A percentile compares a stretch with the other conserved stretches of the same genome.
Evolutionary conservation across 768 basidiomycete genomes (phyloP).

Genomic region (Mycena latifolia): DNA sequence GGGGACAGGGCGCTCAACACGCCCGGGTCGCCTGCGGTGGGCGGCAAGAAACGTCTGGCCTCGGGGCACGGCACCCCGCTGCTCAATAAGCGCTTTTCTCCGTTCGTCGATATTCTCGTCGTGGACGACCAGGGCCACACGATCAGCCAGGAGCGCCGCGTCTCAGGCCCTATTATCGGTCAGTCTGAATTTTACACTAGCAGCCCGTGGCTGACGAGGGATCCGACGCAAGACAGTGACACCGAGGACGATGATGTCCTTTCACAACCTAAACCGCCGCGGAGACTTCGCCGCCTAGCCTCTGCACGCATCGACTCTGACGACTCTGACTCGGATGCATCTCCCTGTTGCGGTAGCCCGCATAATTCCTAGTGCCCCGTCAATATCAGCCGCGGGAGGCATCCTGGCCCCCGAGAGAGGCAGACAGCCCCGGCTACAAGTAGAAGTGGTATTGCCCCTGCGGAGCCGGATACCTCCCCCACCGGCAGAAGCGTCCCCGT

Average conservation of each 20-base stretch:
- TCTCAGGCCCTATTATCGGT: slow-evolving; percentile 57
- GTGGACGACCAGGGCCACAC: slow-evolving; percentile 71
- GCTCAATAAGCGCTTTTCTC: slow-evolving; percentile 53
- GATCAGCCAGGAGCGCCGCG: slow-evolving; percentile 71
- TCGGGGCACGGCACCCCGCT: slow-evolving; percentile 43
- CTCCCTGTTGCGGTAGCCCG: neutral
- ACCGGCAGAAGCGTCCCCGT: no score
- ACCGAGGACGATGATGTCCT: slow-evolving; percentile 35
- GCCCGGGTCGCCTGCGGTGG: slow-evolving; percentile 48
- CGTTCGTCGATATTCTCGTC: slow-evolving; percentile 73
- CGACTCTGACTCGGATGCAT: slow-evolving; percentile 24
- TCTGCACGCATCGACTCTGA: slow-evolving; percentile 17
- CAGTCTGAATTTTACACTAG: slow-evolving; percentile 41
- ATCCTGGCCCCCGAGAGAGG: slow-evolving; percentile 3
- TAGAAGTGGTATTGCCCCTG: slow-evolving; percentile 60
- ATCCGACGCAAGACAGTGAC: slow-evolving; percentile 21
- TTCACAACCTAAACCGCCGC: slow-evolving; percentile 43
- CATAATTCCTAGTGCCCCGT: slow-evolving; percentile 11
- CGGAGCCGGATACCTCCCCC: slow-evolving; percentile 34
- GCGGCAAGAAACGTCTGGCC: slow-evolving; percentile 37
- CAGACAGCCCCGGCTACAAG: slow-evolving; percentile 37
- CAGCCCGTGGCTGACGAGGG: slow-evolving; percentile 4
- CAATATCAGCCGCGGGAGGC: slow-evolving; percentile 31
- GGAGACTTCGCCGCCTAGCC: slow-evolving; percentile 35
- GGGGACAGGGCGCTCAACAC: slow-evolving; percentile 38